phyloP scores from a whole-genome alignment of 495 filamentous ascomycete species.

The Jackrogersella minutella region DNA sequence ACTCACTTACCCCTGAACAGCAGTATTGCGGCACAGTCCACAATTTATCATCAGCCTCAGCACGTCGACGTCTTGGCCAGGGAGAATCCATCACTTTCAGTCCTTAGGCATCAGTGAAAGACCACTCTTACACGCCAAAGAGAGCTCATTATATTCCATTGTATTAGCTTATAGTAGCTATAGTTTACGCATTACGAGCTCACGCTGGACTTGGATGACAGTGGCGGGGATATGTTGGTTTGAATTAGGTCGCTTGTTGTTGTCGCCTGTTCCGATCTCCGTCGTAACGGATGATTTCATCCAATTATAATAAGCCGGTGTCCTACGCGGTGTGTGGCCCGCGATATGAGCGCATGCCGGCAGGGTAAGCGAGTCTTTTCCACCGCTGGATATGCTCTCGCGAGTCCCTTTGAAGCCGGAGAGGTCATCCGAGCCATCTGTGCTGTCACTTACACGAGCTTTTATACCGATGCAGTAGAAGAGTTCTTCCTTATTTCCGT shows the following conservation, averaged over 20 bases:
- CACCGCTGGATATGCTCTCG: constrained; percentile 13
- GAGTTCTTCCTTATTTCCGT: constrained; percentile 12
- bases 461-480: constrained; percentile 18
- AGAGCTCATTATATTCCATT: neutral
- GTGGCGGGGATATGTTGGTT: constrained; percentile 18
- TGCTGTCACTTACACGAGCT: constrained; percentile 5
- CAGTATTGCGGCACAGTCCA: no score
- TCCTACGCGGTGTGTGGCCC: neutral
- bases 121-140: neutral
- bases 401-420: neutral
- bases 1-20: no score
- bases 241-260: neutral
- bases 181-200: constrained; percentile 28
- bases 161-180: constrained; percentile 2
- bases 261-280: constrained; percentile 23
- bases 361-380: constrained; percentile 9
- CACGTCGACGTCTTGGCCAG: neutral
- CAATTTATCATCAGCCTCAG: neutral
- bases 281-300: constrained; percentile 33
- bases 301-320: constrained; percentile 21
- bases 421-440: constrained; percentile 11
- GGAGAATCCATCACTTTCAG: neutral
- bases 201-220: constrained; percentile 29
- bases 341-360: constrained; percentile 22
- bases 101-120: no score